phyloP scores from a whole-genome alignment of 495 filamentous ascomycete species.

The Copromyces sp. region DNA sequence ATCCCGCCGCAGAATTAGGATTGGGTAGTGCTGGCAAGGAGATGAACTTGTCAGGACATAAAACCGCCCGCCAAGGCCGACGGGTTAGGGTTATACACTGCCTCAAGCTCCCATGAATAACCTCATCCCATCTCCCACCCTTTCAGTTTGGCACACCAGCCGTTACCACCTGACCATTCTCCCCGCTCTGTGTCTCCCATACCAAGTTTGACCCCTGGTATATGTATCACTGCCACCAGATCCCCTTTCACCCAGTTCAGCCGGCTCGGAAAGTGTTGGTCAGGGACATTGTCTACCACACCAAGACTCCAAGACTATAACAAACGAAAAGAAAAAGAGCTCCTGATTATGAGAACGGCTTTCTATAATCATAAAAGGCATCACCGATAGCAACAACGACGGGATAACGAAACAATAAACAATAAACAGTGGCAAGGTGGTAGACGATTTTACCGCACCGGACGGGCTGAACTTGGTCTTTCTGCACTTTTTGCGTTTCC shows the following conservation, averaged over 20 bases:
- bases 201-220: no score
- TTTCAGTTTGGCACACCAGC: no score
- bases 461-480: background rate
- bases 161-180: background rate
- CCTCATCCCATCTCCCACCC: no score
- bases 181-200: background rate
- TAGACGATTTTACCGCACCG: background rate
- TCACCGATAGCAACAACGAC: background rate
- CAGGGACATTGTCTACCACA: background rate
- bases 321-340: background rate
- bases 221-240: background rate
- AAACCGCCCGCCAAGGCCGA: no score
- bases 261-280: background rate
- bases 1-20: conserved; percentile 1
- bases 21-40: no score
- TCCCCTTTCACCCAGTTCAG: background rate
- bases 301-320: background rate
- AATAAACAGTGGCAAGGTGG: background rate
- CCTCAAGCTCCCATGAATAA: no score
- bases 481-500: background rate
- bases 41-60: no score
- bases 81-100: no score
- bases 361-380: background rate
- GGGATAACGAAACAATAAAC: background rate
- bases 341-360: background rate